Evolutionary conservation across 2,329 filamentous ascomycete genomes (phyloP), one percentile per base, ranked within the genome.

Genomic region (Ophiostoma pallidulum): DNA sequence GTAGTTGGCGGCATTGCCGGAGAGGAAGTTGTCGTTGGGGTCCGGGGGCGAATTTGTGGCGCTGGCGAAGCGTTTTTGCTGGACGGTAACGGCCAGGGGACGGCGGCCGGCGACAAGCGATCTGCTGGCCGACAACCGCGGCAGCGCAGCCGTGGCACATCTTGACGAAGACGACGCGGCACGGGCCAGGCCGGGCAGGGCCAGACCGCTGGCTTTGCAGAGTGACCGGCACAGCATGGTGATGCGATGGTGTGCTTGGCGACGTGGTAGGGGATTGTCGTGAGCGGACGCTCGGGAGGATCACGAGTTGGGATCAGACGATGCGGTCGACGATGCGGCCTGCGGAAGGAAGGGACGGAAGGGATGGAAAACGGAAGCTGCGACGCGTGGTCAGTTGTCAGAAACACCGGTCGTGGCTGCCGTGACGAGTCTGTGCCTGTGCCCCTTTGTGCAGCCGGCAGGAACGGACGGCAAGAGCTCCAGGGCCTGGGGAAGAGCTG

Each of bases 1-100:
- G 72, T 98, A 98, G 73, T 94, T 96, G 69, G 92, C 92, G 52
- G 91, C 92, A 74, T 87, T 97, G 57, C 92, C 92, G 54, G 89
- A 87, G 53, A 98, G 78, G 76, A 98, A 98, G 71, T 83, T 94
- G 70, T 98, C 92, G 67, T 86, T 95, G 56, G 90, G 80, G 64
- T 95, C 88, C 54, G 79, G 78, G 18, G 77, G 64, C 49, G 69
- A 70, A 47, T 73, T 67, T 49, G 70, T 70, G 47, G 76, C 70
- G 54, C 76, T 76, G 53, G 75, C 72, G 68, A 75, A 73, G 59
- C 70, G 66, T 58, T 69, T 73, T 60, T 74, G 46, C 44, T 45
- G 40, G 18, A 33, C 62, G 52, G 70, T 64, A 51, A 76, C 54
- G 57, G 73, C 69, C 60, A 75, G 60, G 45, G 75, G 69, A 44